A percentile compares a stretch with the other conserved stretches of the same genome.
Evolutionary conservation across 192 early-diverging fungal genomes (phyloP).

Genomic region (Backusella westeae): DNA sequence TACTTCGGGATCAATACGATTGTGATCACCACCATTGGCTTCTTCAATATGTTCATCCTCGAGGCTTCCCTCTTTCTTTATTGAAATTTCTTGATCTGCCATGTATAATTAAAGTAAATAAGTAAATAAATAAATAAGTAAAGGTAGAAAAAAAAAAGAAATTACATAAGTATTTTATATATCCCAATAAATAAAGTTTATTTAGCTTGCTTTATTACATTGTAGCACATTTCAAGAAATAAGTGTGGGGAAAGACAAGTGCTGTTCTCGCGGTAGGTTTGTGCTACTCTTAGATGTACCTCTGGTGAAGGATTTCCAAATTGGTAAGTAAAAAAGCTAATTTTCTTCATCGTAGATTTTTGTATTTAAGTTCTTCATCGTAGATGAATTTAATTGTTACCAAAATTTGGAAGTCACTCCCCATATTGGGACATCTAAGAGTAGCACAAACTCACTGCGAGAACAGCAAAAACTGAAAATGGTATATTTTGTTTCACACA

Average conservation of each 20-base stretch:
- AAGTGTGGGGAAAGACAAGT: not conserved
- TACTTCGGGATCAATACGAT: slow-evolving; percentile 21
- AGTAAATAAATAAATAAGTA: not conserved
- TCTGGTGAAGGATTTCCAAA: too few relatives aligned
- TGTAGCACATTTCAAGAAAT: not conserved
- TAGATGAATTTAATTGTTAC: too few relatives aligned
- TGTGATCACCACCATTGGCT: slow-evolving; percentile 10
- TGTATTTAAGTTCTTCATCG: too few relatives aligned
- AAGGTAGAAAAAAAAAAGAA: not conserved
- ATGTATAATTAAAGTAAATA: not conserved
- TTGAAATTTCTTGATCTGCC: not conserved
- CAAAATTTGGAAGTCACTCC: too few relatives aligned
- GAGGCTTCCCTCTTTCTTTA: not conserved
- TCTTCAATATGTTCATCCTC: slow-evolving; percentile 1
- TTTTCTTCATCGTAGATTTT: too few relatives aligned
- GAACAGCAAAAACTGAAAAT: not conserved
- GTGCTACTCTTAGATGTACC: too few relatives aligned
- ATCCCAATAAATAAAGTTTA: not conserved
- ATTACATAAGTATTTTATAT: not conserved
- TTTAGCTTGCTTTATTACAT: not conserved
- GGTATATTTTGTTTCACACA: not conserved
- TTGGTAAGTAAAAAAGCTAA: too few relatives aligned
- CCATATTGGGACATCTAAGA: too few relatives aligned
- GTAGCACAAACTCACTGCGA: too few relatives aligned
- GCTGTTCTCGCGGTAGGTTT: too few relatives aligned